phyloP scores from a whole-genome alignment of 331 rosid species.

The Rosa hybrid region DNA sequence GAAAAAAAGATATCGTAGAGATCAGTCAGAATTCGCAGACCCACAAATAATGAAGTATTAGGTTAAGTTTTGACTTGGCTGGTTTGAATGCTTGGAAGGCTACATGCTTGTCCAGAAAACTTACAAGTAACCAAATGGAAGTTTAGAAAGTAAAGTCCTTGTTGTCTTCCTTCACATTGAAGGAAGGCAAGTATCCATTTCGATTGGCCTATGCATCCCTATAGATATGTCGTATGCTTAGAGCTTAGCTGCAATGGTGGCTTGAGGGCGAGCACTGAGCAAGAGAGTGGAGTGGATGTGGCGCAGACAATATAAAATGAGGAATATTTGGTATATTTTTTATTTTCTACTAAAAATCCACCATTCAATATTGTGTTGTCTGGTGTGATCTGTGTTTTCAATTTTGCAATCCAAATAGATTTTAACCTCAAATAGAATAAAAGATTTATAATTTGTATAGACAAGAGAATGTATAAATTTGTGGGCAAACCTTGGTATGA shows the following conservation, averaged over 20 bases:
- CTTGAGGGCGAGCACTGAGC: background rate
- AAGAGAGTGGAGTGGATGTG: background rate
- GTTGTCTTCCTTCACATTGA: conserved; percentile 4
- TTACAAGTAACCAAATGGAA: background rate
- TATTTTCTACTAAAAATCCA: background rate
- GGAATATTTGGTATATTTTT: background rate
- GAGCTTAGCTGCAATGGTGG: background rate
- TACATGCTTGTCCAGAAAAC: background rate
- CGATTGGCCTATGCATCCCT: background rate
- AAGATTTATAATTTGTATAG: too few species aligned
- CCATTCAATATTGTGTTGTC: background rate
- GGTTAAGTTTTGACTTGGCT: background rate
- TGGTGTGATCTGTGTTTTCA: conserved; percentile 1
- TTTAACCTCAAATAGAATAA: conserved; percentile 25
- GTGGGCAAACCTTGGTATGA: conserved; percentile 67
- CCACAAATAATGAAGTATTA: background rate
- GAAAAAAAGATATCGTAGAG: background rate
- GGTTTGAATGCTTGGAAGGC: background rate
- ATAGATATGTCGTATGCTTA: background rate
- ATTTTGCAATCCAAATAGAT: background rate
- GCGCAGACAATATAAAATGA: background rate
- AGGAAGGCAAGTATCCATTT: conserved; percentile 1
- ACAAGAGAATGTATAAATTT: background rate
- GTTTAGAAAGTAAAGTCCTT: background rate
- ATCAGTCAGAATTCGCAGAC: background rate